phyloP scores from a whole-genome alignment of 257 asterid genomes.

The Solanum chilense region DNA sequence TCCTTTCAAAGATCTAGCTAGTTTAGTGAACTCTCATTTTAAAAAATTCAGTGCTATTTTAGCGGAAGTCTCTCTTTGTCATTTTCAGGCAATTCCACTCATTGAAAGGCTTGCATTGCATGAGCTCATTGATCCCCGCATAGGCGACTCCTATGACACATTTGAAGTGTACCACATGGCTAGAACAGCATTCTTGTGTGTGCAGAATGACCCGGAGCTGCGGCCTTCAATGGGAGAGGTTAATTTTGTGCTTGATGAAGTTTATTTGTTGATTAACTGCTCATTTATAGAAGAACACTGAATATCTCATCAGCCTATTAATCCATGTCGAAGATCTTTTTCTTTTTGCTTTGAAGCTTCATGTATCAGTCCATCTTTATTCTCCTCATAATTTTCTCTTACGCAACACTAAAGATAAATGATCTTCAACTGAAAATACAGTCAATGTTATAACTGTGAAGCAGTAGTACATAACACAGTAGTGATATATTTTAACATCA shows the following conservation, averaged over 20 bases:
- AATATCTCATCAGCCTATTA: not conserved
- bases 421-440: not conserved
- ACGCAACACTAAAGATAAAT: not conserved
- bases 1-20: not conserved
- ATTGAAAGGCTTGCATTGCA: slow-evolving; percentile 61
- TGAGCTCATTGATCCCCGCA: slow-evolving; percentile 59
- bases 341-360: not conserved
- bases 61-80: not conserved
- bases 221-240: slow-evolving; percentile 87
- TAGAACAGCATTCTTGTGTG: slow-evolving; percentile 52
- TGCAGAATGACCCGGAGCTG: slow-evolving; percentile 55
- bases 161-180: slow-evolving; percentile 69
- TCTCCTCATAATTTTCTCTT: not conserved
- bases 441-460: not conserved
- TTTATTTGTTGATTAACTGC: not conserved
- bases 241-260: not conserved
- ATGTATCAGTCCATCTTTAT: not conserved
- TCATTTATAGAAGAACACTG: not conserved
- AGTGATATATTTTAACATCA: not conserved
- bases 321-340: not conserved
- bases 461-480: not conserved
- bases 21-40: not conserved
- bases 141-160: slow-evolving; percentile 53
- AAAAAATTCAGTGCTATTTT: not conserved
- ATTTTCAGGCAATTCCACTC: slow-evolving; percentile 45